Evolutionary conservation across 345 rosid genomes (phyloP).

Genomic region (Euphorbia peplus): DNA sequence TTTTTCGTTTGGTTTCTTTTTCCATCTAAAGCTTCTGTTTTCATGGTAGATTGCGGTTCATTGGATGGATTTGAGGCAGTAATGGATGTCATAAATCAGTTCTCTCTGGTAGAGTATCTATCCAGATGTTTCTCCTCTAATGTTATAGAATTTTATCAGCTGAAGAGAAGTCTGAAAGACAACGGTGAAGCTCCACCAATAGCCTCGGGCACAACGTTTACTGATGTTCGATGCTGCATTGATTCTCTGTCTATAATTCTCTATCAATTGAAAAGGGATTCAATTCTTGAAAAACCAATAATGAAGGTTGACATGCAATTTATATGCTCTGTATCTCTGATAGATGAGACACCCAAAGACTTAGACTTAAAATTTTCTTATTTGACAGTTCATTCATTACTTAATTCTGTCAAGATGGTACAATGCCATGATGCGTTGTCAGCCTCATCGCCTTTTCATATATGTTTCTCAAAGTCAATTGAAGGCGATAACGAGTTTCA

Average conservation of each 20-base stretch:
- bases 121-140: constrained; percentile 55
- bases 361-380: constrained; percentile 49
- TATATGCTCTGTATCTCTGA: constrained; percentile 50
- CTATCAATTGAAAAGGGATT: constrained; percentile 34
- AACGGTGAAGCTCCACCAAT: constrained; percentile 30
- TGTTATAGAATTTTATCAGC: constrained; percentile 51
- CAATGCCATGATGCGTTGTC: constrained; percentile 41
- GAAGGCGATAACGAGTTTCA: constrained; percentile 37
- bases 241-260: constrained; percentile 48
- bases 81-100: constrained; percentile 51
- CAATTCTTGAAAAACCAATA: constrained; percentile 45
- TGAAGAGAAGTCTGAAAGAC: constrained; percentile 40
- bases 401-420: constrained; percentile 51
- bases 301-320: constrained; percentile 59
- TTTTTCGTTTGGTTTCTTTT: constrained; percentile 12
- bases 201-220: constrained; percentile 31
- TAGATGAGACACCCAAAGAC: constrained; percentile 39
- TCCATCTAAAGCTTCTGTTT: constrained; percentile 12
- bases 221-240: constrained; percentile 45
- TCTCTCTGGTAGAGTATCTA: constrained; percentile 51
- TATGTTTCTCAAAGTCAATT: constrained; percentile 42
- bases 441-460: constrained; percentile 43
- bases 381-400: constrained; percentile 47
- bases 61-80: constrained; percentile 57
- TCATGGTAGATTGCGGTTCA: constrained; percentile 49